These are phyloP conservation scores for Apiotrichum laibachii DNA, from an alignment of 1,284 basidiomycete genomes.

Conservation along the genomic window DNA sequence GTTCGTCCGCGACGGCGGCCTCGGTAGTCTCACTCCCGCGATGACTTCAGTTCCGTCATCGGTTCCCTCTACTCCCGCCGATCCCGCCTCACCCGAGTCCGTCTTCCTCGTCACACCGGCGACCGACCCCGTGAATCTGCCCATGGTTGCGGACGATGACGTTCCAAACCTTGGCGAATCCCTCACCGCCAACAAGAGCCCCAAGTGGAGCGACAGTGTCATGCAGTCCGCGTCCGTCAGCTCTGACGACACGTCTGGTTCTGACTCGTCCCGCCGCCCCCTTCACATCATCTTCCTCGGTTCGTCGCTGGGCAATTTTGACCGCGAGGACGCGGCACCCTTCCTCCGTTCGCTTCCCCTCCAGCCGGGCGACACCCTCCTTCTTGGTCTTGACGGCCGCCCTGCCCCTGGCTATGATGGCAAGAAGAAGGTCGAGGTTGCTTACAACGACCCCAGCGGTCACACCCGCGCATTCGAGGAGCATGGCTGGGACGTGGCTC, in stretches of 20 bases:
- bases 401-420: conserved; percentile 42
- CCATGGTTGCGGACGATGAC: conserved; percentile 12
- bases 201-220: not conserved
- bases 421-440: conserved; percentile 55
- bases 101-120: conserved; percentile 26
- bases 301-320: conserved; percentile 89
- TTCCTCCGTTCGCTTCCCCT: conserved; percentile 81
- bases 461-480: conserved; percentile 81
- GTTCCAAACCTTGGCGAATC: conserved; percentile 4
- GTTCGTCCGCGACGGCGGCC: conserved; percentile 54
- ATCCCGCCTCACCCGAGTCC: conserved; percentile 19
- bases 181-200: not conserved
- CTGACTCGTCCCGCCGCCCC: conserved; percentile 49
- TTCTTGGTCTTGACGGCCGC: conserved; percentile 76
- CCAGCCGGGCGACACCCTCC: conserved; percentile 58
- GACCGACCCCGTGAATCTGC: conserved; percentile 7
- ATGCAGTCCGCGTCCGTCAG: not conserved
- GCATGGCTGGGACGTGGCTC: conserved; percentile 70
- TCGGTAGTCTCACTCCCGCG: conserved; percentile 29
- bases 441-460: conserved; percentile 76
- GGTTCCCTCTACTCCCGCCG: not conserved
- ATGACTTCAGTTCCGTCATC: conserved; percentile 7
- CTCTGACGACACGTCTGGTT: no score
- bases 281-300: conserved; percentile 90
- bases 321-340: conserved; percentile 65